These are phyloP conservation scores for Laetiporus sulphureus DNA, from an alignment of 1,284 basidiomycete species.

Conservation along the genomic window DNA sequence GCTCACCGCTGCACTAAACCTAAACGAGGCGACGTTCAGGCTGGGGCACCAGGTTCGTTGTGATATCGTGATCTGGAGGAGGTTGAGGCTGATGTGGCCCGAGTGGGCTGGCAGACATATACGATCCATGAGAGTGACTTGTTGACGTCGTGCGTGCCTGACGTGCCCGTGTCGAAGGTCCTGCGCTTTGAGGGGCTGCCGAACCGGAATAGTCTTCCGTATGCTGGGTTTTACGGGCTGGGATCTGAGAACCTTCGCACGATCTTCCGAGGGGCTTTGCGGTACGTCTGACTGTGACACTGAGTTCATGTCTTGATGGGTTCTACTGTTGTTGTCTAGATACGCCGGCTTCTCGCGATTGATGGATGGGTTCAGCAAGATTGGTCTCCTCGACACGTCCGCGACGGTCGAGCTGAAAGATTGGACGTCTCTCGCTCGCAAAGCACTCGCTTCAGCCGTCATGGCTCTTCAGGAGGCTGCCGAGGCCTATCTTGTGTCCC, in stretches of 20 bases:
- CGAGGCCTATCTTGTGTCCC: constrained; percentile 89
- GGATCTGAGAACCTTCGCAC: constrained; percentile 48
- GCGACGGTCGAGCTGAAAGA: constrained; percentile 30
- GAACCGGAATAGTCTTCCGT: constrained; percentile 82
- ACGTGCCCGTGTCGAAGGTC: constrained; percentile 61
- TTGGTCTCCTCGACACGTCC: constrained; percentile 64
- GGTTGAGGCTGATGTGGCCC: background rate
- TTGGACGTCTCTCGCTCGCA: constrained; percentile 41
- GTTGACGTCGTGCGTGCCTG: constrained; percentile 52
- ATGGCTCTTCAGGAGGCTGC: constrained; percentile 88
- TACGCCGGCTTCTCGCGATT: constrained; percentile 83
- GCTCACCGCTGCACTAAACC: constrained; percentile 72
- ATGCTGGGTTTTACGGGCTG: constrained; percentile 70
- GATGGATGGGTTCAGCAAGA: constrained; percentile 66
- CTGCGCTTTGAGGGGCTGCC: constrained; percentile 83
- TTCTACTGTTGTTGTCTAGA: no score
- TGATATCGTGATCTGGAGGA: background rate
- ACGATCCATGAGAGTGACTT: constrained; percentile 52
- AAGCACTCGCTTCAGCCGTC: constrained; percentile 66
- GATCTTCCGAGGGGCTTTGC: constrained; percentile 81
- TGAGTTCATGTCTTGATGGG: no score
- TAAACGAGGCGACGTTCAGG: constrained; percentile 74
- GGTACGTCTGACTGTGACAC: constrained; percentile 37
- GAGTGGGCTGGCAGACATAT: constrained; percentile 30
- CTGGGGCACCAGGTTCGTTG: constrained; percentile 47